Evolutionary conservation across 495 filamentous ascomycete species (phyloP).

Genomic region (Aspergillus homomorphus): DNA sequence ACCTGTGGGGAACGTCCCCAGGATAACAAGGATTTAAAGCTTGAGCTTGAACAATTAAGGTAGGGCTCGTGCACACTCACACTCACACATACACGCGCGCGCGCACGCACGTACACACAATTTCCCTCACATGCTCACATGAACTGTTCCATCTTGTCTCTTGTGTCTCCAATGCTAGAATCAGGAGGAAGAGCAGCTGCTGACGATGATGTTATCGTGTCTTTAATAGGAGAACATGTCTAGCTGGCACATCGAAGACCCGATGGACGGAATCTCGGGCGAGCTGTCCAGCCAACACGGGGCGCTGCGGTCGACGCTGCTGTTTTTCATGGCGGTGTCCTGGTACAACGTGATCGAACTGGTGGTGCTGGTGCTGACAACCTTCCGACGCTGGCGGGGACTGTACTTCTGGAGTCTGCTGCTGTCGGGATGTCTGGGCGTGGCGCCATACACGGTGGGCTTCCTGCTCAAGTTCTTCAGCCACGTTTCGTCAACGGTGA

Average conservation of each 20-base stretch:
- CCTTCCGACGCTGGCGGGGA: constrained; percentile 50
- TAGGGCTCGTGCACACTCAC: background rate
- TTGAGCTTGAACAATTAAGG: background rate
- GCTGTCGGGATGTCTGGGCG: constrained; percentile 39
- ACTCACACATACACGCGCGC: background rate
- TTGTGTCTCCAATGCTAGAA: too few relatives aligned
- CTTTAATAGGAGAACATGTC: background rate
- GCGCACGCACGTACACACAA: too few relatives aligned
- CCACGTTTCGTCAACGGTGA: constrained; percentile 27
- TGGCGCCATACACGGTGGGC: constrained; percentile 50
- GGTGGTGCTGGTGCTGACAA: constrained; percentile 46
- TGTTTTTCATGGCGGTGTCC: constrained; percentile 46
- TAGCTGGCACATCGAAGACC: constrained; percentile 15
- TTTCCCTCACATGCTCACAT: too few relatives aligned
- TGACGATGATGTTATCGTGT: too few relatives aligned
- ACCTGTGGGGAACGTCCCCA: too few relatives aligned
- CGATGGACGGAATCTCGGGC: constrained; percentile 39
- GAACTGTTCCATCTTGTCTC: background rate
- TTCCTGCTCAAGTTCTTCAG: constrained; percentile 53
- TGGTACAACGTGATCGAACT: constrained; percentile 53
- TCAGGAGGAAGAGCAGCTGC: too few relatives aligned
- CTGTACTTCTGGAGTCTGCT: constrained; percentile 56
- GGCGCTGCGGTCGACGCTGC: constrained; percentile 32
- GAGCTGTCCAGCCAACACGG: constrained; percentile 26
- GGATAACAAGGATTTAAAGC: too few relatives aligned